Evolutionary conservation across 2,329 filamentous ascomycete species (phyloP), one percentile per base, ranked within the genome.

Genomic region (Clonostachys byssicola): DNA sequence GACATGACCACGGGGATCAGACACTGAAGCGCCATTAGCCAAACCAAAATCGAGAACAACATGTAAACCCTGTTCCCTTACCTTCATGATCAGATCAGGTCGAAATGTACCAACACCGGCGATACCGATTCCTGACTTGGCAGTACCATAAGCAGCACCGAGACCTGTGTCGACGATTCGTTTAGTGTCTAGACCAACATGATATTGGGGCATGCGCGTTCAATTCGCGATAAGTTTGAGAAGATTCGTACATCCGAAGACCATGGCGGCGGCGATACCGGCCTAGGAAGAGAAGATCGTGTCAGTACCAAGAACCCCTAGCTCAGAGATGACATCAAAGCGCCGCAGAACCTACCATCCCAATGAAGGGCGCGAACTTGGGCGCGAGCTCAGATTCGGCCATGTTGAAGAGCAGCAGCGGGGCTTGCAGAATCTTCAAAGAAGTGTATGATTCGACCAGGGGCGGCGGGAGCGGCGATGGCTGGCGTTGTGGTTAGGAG

Each of bases 1-100:
- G 94, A 95, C 94, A 99, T 99, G 75, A 99, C 86, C 55, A 94
- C 88, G 52, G 89, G 88, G 57, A 92, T 92, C 46, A 92, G 74
- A 48, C 86, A 92, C 88, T 91, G 58, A 34, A 4, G 9, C 39
- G n/a, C 20, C 16, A 43, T 50, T 59, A 48, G 57, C 56, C 33
- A 42, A 16, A 18, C 13, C 23, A 30, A 10, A 10, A 1, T 30
- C 14, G 6, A 39, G 36, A 10, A 18, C 7, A 12, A 18, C 12
- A 39, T 38, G 5, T 23, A 10, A 16, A 33, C 20, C 34, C n/a
- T 20, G 5, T n/a, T 12, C 20, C 13, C 47, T 35, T 70, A 87
- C 88, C 85, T 94, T 95, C 89, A 95, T 94, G 69, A 94, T 94
- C 55, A 95, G 75, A 65, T 94, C 88, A 49, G 89, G 86, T 61